phyloP scores from a whole-genome alignment of 306 rosid species.

The Coriaria nepalensis region DNA sequence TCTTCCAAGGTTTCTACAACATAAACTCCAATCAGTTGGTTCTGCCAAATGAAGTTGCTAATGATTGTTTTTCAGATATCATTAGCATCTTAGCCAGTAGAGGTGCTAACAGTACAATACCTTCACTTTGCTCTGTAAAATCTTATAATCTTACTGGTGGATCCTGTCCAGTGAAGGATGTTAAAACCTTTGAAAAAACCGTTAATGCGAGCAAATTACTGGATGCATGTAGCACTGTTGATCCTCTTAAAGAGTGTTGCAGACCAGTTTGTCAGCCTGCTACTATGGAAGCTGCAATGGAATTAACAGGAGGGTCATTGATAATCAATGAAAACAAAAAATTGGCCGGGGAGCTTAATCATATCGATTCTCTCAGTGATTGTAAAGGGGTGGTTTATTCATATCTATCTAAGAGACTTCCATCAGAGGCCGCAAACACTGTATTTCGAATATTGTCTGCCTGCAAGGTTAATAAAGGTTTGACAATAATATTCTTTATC shows the following conservation, averaged over 20 bases:
- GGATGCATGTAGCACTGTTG: conserved; percentile 81
- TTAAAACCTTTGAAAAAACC: conserved; percentile 51
- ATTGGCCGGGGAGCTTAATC: conserved; percentile 36
- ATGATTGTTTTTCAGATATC: conserved; percentile 75
- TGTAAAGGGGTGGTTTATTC: conserved; percentile 94
- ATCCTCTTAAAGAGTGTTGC: conserved; percentile 96
- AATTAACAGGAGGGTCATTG: conserved; percentile 60
- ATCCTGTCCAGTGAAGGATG: conserved; percentile 81
- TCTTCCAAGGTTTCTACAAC: conserved; percentile 74
- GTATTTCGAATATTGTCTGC: conserved; percentile 80
- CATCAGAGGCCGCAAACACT: conserved; percentile 47
- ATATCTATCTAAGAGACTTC: conserved; percentile 60
- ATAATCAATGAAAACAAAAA: conserved; percentile 37
- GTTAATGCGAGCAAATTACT: conserved; percentile 71
- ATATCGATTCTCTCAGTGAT: conserved; percentile 55
- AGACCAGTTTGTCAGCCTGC: conserved; percentile 90
- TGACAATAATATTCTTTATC: background rate
- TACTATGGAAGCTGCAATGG: conserved; percentile 77
- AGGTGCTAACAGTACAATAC: conserved; percentile 64
- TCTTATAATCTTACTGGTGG: conserved; percentile 80
- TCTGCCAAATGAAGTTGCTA: conserved; percentile 44
- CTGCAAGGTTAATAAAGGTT: conserved; percentile 97
- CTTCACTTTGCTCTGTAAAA: conserved; percentile 63
- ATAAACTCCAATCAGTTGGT: conserved; percentile 51
- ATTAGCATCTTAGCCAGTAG: conserved; percentile 67